Conservation (phyloP, 345 rosid genomes). For the Clausena lansium region DNA sequence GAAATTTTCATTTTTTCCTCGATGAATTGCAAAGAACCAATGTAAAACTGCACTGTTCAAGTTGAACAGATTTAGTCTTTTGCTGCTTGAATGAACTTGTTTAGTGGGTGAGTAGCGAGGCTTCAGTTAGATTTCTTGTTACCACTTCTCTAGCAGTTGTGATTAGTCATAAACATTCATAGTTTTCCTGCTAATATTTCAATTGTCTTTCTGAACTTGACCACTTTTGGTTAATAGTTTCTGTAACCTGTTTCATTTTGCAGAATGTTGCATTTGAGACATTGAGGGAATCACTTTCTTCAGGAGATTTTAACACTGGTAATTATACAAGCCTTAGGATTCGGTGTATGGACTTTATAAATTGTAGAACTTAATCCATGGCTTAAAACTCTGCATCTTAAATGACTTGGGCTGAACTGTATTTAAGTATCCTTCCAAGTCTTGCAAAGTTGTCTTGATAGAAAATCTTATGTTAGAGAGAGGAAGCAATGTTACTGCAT, state of each 20-base stretch:
- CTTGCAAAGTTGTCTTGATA: background rate
- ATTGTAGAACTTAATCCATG: background rate
- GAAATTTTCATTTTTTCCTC: background rate
- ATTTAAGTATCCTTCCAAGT: background rate
- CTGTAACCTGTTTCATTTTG: conserved; percentile 25
- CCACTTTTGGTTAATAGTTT: background rate
- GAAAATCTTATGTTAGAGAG: background rate
- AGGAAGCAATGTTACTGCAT: background rate
- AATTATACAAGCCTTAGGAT: conserved; percentile 12
- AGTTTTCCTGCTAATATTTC: background rate
- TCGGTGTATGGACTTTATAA: background rate
- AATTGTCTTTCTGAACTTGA: background rate
- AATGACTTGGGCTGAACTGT: background rate
- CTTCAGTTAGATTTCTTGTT: background rate
- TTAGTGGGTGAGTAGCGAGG: background rate
- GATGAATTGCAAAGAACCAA: background rate
- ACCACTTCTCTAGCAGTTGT: background rate
- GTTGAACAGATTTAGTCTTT: background rate
- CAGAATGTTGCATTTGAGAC: conserved; percentile 80
- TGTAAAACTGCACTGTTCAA: background rate
- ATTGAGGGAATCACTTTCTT: conserved; percentile 52
- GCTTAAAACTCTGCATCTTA: background rate
- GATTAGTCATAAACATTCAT: background rate
- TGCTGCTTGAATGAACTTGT: background rate
- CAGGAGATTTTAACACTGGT: conserved; percentile 50